Evolutionary conservation across 352 stramenopile genomes (phyloP), one percentile per base, ranked within the genome.

Genomic region (Globisporangium splendens): DNA sequence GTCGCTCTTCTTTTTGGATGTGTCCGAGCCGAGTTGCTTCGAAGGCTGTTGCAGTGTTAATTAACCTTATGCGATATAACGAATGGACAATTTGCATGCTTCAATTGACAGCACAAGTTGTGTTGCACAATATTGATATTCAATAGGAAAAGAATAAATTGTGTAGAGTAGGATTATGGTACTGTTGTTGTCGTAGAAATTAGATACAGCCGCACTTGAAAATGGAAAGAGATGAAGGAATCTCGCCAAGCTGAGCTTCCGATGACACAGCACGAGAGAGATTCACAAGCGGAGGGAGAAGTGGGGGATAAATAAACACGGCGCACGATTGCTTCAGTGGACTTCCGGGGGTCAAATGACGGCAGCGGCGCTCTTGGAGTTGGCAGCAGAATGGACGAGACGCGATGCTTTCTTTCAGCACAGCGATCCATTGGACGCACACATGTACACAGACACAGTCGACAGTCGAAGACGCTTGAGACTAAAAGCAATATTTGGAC

Each of bases 401-500:
- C 49, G 59, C 53, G 56, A 47, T 46, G 59, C 53, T 21, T 56
- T 61, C 59, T 47, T 49, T 58, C 54, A 46, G 43, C 28, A 11
- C 28, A 8, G 28, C 28, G 28, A 10, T 35, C 53, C 58, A 50
- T 50, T 44, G 39, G 13, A 44, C 17, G 13, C 39, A 44, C 50
- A 33, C 20, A 22, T 43, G n/a, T 24, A 15, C 20, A 38, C 47
- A 46, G 12, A 35, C 28, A 35, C 28, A 35, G 28, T 8, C 28
- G 28, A 35, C 28, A 10, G 28, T 35, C 28, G 28, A 35, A 35
- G 28, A 10, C 28, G 28, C 7, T 35, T 35, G 28, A 35, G 50
- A 56, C 17, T 73, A 87, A 51, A 84, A 87, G 59, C 82, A 82
- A 58, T 74, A 82, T 20, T 72, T 61, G 10, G 77, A 79, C 50